Evolutionary conservation across 306 rosid species (phyloP).

Genomic region (Quercus parvula): DNA sequence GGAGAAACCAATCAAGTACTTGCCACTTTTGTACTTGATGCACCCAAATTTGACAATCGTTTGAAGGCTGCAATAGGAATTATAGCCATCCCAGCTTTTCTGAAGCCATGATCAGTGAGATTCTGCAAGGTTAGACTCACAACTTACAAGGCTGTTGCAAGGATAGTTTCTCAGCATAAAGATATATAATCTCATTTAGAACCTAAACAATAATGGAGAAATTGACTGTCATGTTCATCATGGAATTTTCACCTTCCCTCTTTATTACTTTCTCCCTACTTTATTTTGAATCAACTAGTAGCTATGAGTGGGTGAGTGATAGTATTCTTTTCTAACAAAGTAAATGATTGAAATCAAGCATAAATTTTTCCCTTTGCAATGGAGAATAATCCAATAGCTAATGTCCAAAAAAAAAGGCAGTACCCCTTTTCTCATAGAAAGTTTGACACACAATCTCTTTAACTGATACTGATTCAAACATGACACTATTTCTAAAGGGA

Average conservation of each 20-base stretch:
- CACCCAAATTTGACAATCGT: no score
- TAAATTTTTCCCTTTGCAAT: neutral
- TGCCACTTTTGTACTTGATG: no score
- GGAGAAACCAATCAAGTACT: no score
- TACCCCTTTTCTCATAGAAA: neutral
- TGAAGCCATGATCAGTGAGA: no score
- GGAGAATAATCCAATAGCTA: neutral
- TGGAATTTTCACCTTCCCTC: slow-evolving; percentile 3
- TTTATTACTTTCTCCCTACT: neutral
- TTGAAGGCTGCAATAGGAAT: no score
- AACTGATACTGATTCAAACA: neutral
- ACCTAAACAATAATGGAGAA: slow-evolving; percentile 21
- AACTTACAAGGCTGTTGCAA: neutral
- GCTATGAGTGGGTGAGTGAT: slow-evolving; percentile 9
- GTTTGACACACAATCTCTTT: neutral
- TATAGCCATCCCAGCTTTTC: no score
- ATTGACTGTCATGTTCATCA: slow-evolving; percentile 24
- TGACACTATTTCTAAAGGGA: neutral
- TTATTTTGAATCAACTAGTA: neutral
- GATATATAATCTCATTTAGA: neutral
- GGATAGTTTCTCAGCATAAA: neutral
- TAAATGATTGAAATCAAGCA: neutral
- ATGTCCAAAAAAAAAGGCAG: neutral
- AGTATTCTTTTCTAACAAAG: neutral
- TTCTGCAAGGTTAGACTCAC: neutral